These are phyloP conservation scores for Plectosphaerella plurivora DNA, from an alignment of 2,329 filamentous ascomycete genomes.

Conservation along the genomic window DNA sequence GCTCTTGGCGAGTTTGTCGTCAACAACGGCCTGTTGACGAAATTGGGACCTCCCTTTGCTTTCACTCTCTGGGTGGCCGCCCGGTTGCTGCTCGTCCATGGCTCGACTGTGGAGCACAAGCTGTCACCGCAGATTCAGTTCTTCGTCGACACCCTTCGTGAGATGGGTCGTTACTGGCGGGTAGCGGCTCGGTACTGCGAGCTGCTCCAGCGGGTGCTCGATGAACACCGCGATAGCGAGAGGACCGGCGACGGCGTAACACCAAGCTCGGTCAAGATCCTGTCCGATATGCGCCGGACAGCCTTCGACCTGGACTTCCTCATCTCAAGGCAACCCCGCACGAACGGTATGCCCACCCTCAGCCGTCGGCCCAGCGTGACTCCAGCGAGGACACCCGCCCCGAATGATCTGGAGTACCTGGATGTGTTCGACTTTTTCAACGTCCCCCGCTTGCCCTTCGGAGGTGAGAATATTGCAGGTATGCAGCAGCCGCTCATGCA, in stretches of 20 bases:
- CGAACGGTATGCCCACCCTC: constrained; percentile 23
- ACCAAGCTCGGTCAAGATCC: constrained; percentile 77
- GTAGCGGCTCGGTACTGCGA: constrained; percentile 79
- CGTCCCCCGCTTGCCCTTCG: constrained; percentile 65
- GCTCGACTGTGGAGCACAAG: constrained; percentile 81
- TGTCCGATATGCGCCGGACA: constrained; percentile 87
- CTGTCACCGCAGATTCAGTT: constrained; percentile 75
- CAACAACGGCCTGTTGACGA: constrained; percentile 67
- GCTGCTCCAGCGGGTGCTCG: constrained; percentile 75
- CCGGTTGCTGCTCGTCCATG: constrained; percentile 80
- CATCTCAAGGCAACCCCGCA: constrained; percentile 72
- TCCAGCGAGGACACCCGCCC: constrained; percentile 63
- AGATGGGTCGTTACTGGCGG: constrained; percentile 80
- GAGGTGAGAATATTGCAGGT: constrained; percentile 25
- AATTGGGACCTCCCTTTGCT: constrained; percentile 84
- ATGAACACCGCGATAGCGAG: constrained; percentile 79
- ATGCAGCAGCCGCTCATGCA: constrained; percentile 12
- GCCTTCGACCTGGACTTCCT: constrained; percentile 88
- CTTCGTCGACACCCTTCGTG: constrained; percentile 75
- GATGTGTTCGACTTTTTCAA: constrained; percentile 97
- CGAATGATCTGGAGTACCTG: constrained; percentile 83
- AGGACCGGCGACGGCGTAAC: constrained; percentile 69
- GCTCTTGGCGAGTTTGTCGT: constrained; percentile 75
- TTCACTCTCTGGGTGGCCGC: constrained; percentile 92
- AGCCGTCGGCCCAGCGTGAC: constrained; percentile 50